Conservation (phyloP, 768 basidiomycete genomes). For the Imleria badia region DNA sequence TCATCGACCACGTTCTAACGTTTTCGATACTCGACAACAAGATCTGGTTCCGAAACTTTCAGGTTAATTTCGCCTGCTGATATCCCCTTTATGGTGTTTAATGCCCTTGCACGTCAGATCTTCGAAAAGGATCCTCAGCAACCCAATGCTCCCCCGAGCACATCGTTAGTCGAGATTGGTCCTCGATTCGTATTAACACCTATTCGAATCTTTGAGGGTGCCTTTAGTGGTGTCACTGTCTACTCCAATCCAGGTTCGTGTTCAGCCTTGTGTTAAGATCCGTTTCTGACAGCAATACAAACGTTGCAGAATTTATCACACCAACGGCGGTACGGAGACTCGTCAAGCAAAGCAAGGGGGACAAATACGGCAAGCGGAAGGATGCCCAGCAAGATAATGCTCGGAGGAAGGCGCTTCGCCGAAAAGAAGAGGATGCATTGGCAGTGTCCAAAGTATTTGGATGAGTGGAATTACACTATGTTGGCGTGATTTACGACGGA, state of each 20-base stretch:
- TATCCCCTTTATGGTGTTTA: background rate
- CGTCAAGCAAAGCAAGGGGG: constrained; percentile 68
- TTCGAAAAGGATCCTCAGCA: constrained; percentile 91
- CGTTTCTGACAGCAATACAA: background rate
- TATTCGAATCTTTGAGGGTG: constrained; percentile 97
- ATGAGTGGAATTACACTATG: constrained; percentile 38
- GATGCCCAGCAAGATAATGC: constrained; percentile 67
- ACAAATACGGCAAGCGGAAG: constrained; percentile 82
- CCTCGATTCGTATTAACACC: constrained; percentile 97
- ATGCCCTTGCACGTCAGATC: constrained; percentile 52
- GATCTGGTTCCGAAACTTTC: constrained; percentile 99
- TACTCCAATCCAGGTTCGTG: constrained; percentile 89
- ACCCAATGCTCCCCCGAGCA: constrained; percentile 81
- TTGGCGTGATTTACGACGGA: background rate
- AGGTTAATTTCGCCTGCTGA: constrained; percentile 50
- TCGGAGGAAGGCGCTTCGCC: constrained; percentile 61
- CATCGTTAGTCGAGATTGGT: constrained; percentile 93
- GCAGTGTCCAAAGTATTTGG: constrained; percentile 89
- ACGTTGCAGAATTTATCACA: constrained; percentile 78
- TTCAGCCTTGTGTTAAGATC: background rate
- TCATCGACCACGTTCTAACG: constrained; percentile 95
- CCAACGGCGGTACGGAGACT: constrained; percentile 78
- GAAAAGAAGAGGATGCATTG: constrained; percentile 71
- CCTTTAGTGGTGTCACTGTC: constrained; percentile 91
- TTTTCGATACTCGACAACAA: constrained; percentile 95